Base-by-base conservation (phyloP, 768 basidiomycete genomes). In the Boletus sensibilis region DNA sequence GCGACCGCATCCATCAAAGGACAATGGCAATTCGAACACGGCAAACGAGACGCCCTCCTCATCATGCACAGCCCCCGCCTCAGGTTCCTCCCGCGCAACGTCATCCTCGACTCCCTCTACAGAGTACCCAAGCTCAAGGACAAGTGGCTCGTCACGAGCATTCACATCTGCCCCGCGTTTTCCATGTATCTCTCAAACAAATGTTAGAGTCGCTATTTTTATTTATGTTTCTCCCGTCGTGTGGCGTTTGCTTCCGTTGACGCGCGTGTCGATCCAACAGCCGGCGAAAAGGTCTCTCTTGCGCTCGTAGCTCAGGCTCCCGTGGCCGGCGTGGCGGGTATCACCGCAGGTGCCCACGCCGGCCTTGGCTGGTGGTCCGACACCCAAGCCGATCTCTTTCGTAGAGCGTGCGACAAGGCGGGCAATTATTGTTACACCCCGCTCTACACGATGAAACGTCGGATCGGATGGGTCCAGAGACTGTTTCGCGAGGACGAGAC, bases 121-220 rank as follows among this genome's bases (percentile, higher is more conserved):
- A 48, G 52, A 5, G 55, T 72, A 0, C 66, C 60, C 0, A 49
- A 16, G 5, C 66, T 76, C n/a, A 57, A 48, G 6, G 61, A 66
- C 65, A 76, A 66, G 52, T 66, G 49, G 48, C 63, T 76, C 50
- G 74, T 76, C 51, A 76, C 75, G 0, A 64, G 57, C 52, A 33
- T 62, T 0, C 56, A 75, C 49, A 12, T 57, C 5, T 76, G 72
- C 46, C 73, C 72, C 12, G 75, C 74, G 1, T 68, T 61, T 25
- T 68, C 65, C 46, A 66, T 74, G 65, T 76, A 71, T 20, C 59
- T 73, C 29, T 71, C 69, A 31, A 57, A 69, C 48, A 73, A 67
- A 41, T 55, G 64, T 25, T 66, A 33, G n/a, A 10, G 20, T 13
- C 13, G 2, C 2, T 2, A 1, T 14, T 9, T 12, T 16, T 6